phyloP scores from a whole-genome alignment of 148 eudicot genomes.

The Camellia lanceoleosa region DNA sequence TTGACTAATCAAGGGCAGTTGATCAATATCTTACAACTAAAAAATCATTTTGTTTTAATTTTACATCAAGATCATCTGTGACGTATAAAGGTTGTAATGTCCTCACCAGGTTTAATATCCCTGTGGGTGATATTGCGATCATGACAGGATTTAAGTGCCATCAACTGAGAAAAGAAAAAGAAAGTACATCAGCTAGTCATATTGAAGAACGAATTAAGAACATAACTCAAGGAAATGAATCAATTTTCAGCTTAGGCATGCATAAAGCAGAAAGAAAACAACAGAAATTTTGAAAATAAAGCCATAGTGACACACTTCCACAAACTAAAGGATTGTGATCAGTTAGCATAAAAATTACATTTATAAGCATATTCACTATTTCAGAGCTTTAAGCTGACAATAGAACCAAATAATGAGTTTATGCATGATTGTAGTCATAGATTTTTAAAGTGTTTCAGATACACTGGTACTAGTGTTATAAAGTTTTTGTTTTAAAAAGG shows the following conservation, averaged over 20 bases:
- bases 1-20: background rate
- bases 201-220: background rate
- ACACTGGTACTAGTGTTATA: background rate
- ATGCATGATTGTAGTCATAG: background rate
- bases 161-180: constrained; percentile 47
- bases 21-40: constrained; percentile 1
- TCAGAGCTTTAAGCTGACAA: background rate
- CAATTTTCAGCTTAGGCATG: constrained; percentile 5
- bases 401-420: background rate
- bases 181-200: constrained; percentile 12
- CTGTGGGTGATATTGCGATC: constrained; percentile 94
- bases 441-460: background rate
- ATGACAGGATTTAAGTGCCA: constrained; percentile 94
- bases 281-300: background rate
- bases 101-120: constrained; percentile 98
- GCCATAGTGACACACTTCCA: background rate
- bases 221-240: background rate
- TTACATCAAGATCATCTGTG: background rate
- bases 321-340: background rate
- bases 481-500: background rate
- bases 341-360: background rate
- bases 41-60: background rate
- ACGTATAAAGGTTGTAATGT: background rate
- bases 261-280: background rate
- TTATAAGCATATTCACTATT: background rate